A percentile compares a stretch with the other conserved stretches of the same genome.
Evolutionary conservation across 1,284 basidiomycete genomes (phyloP).

Genomic region (Cutaneotrichosporon mucoides): DNA sequence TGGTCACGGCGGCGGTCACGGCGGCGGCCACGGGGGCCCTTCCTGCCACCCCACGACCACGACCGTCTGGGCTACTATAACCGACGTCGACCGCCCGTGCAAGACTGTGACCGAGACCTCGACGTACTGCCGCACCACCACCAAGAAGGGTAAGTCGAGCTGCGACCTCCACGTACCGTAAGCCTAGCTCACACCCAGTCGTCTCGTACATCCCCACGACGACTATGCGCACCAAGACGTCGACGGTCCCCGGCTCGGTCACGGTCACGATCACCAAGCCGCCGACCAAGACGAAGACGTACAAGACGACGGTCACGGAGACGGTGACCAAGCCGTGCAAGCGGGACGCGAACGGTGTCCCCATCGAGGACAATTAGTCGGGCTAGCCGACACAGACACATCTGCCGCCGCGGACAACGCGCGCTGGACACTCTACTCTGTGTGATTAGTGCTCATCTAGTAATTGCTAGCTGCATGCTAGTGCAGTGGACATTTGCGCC

Average conservation of each 20-base stretch:
- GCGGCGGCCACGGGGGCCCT: background rate
- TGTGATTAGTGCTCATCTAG: no score
- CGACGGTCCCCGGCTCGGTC: background rate
- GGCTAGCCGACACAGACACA: no score
- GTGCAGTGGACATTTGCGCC: no score
- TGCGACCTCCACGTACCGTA: no score
- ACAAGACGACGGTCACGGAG: background rate
- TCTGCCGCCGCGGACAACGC: no score
- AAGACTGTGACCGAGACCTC: background rate
- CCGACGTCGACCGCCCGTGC: background rate
- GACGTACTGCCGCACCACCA: background rate
- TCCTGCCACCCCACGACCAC: conserved; percentile 9
- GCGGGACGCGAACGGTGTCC: background rate
- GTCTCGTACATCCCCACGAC: background rate
- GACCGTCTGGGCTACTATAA: background rate
- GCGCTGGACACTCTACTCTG: no score
- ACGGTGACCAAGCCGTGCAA: background rate
- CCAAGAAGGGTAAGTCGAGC: background rate
- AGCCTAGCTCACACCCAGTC: no score
- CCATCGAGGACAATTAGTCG: background rate
- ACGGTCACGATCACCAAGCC: background rate
- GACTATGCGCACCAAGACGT: background rate
- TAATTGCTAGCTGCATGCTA: no score
- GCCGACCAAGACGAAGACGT: background rate
- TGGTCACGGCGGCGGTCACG: background rate